These are phyloP conservation scores for Actinomortierella ambigua DNA, from an alignment of 371 early-diverging fungal species.

Conservation along the genomic window DNA sequence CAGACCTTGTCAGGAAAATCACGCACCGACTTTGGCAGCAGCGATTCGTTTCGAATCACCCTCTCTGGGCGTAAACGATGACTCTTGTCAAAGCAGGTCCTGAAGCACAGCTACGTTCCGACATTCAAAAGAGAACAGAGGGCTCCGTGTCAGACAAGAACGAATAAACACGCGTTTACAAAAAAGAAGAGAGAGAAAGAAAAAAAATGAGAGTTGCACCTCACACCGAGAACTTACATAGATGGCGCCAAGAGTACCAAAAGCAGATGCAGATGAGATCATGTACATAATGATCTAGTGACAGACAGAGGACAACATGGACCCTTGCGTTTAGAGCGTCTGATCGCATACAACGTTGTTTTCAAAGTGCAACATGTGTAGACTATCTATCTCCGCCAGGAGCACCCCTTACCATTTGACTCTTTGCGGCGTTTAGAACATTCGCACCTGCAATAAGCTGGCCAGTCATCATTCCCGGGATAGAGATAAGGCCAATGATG, in stretches of 20 bases:
- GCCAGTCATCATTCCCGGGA: conserved; percentile 93
- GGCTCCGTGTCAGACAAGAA: not conserved
- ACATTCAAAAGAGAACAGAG: not conserved
- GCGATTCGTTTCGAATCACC: conserved; percentile 40
- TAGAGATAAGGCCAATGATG: conserved; percentile 86
- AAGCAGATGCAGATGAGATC: conserved; percentile 73
- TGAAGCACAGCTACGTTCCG: conserved; percentile 54
- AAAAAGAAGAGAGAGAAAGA: not conserved
- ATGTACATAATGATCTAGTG: conserved; percentile 87
- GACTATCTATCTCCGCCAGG: no score
- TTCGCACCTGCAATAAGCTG: conserved; percentile 86
- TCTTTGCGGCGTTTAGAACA: conserved; percentile 71
- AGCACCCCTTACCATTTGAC: no score
- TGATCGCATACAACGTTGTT: no score
- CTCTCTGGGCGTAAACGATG: conserved; percentile 69
- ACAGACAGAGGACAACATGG: conserved; percentile 49
- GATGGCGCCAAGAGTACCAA: conserved; percentile 68
- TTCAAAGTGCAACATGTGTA: no score
- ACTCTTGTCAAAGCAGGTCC: conserved; percentile 61
- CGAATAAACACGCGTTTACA: not conserved
- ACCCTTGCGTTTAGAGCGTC: no score
- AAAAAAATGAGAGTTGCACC: not conserved
- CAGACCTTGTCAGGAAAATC: conserved; percentile 6
- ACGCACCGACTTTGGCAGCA: conserved; percentile 9
- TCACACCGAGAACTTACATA: conserved; percentile 45